phyloP scores from a whole-genome alignment of 2,329 filamentous ascomycete species.

The Aspergillus tubingensis region DNA sequence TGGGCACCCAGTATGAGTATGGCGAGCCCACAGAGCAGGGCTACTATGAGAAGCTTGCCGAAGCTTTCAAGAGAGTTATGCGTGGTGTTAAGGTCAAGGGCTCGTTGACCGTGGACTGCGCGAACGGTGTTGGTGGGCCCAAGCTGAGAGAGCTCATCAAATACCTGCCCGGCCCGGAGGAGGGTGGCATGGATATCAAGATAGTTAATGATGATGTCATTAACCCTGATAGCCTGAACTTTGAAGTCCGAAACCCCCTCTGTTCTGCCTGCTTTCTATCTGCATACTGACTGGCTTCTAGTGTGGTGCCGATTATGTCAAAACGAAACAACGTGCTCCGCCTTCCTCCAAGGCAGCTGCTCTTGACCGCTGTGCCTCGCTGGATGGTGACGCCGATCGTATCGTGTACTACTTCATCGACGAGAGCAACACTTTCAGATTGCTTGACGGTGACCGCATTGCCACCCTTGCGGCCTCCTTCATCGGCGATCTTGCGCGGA shows the following conservation, averaged over 20 bases:
- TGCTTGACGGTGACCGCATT: slow-evolving; percentile 95
- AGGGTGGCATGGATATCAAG: slow-evolving; percentile 75
- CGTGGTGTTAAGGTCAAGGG: slow-evolving; percentile 73
- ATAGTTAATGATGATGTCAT: slow-evolving; percentile 92
- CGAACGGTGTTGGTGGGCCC: slow-evolving; percentile 93
- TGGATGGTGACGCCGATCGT: slow-evolving; percentile 94
- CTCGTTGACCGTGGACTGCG: slow-evolving; percentile 83
- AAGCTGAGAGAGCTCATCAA: slow-evolving; percentile 87
- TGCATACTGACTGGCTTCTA: slow-evolving; percentile 40
- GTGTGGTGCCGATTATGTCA: slow-evolving; percentile 96
- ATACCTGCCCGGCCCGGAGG: slow-evolving; percentile 67
- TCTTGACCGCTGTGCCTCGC: slow-evolving; percentile 80
- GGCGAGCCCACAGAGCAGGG: slow-evolving; percentile 85
- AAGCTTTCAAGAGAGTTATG: slow-evolving; percentile 82
- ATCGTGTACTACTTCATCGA: slow-evolving; percentile 94
- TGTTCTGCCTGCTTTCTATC: background rate
- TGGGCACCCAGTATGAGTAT: slow-evolving; percentile 82
- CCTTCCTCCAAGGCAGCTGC: slow-evolving; percentile 75
- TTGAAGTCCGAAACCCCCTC: slow-evolving; percentile 62
- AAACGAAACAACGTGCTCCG: slow-evolving; percentile 91
- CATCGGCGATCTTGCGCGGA: slow-evolving; percentile 82
- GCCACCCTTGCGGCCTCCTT: slow-evolving; percentile 92
- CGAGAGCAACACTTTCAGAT: slow-evolving; percentile 77
- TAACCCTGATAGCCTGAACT: slow-evolving; percentile 83
- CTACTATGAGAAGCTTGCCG: slow-evolving; percentile 89